Evolutionary conservation across 257 asterid species (phyloP).

Genomic region (Coffea canephora): DNA sequence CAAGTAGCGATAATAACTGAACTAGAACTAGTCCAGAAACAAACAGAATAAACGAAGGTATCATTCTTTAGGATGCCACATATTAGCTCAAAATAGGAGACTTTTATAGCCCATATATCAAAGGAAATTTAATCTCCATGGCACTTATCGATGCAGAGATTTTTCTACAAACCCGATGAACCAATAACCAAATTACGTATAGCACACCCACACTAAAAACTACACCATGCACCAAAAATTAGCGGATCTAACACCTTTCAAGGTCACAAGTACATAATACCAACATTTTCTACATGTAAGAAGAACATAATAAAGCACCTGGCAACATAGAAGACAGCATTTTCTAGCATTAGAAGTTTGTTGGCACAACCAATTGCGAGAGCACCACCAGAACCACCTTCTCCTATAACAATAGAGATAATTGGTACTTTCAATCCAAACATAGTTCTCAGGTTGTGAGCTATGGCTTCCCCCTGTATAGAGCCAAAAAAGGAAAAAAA

Average conservation of each 20-base stretch:
- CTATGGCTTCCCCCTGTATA: constrained; percentile 95
- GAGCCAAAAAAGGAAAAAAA: constrained; percentile 18
- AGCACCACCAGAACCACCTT: constrained; percentile 99
- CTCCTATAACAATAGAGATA: constrained; percentile 85
- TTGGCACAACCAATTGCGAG: constrained; percentile 97
- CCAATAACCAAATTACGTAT: neutral
- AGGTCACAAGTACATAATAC: neutral
- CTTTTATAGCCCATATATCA: neutral
- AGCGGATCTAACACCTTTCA: neutral
- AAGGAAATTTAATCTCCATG: neutral
- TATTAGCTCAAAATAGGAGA: neutral
- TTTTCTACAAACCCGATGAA: neutral
- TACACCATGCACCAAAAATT: neutral
- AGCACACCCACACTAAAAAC: neutral
- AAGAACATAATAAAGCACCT: constrained; percentile 43
- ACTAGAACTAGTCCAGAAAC: neutral
- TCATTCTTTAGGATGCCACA: neutral
- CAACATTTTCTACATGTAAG: neutral
- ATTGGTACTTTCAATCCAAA: constrained; percentile 97
- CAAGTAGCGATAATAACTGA: neutral
- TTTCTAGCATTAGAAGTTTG: constrained; percentile 94
- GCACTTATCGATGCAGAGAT: neutral
- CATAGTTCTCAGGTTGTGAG: constrained; percentile 91
- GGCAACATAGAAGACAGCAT: constrained; percentile 97
- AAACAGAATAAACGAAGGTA: neutral